phyloP scores from a whole-genome alignment of 2,329 filamentous ascomycete species.

The Pseudocercospora crystallina region DNA sequence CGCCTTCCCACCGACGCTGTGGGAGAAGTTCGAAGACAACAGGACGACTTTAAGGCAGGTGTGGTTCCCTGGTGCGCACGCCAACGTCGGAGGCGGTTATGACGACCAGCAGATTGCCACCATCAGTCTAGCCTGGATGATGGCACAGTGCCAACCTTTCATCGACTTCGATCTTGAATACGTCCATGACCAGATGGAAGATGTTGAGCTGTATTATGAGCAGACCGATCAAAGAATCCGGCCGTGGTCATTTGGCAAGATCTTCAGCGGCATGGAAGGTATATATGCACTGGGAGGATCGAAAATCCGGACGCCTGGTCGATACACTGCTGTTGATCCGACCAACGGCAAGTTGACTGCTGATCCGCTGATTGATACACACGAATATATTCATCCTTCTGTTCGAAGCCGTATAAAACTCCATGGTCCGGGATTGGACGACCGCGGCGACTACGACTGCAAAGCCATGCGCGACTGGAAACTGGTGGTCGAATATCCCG shows the following conservation, averaged over 20 bases:
- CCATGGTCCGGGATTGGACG: conserved; percentile 47
- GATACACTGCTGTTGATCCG: conserved; percentile 49
- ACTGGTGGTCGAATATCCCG: conserved; percentile 45
- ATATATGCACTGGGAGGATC: conserved; percentile 49
- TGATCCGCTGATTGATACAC: conserved; percentile 48
- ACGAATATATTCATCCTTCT: conserved; percentile 54
- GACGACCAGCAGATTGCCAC: conserved; percentile 50
- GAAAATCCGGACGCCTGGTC: conserved; percentile 47
- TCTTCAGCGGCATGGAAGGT: conserved; percentile 48
- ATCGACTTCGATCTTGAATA: conserved; percentile 50
- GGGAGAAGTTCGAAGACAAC: conserved; percentile 45
- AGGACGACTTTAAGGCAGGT: conserved; percentile 48
- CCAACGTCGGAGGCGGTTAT: conserved; percentile 48
- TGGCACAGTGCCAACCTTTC: conserved; percentile 51
- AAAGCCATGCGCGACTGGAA: conserved; percentile 48
- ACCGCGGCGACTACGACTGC: conserved; percentile 47
- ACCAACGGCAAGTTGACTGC: conserved; percentile 42
- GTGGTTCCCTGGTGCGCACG: conserved; percentile 51
- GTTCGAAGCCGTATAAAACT: conserved; percentile 48
- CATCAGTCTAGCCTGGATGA: conserved; percentile 59
- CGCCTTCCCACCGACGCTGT: conserved; percentile 43
- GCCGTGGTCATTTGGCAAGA: conserved; percentile 51
- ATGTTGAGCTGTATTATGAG: conserved; percentile 46
- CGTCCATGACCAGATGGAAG: conserved; percentile 48
- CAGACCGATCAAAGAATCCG: conserved; percentile 41